phyloP scores from a whole-genome alignment of 2,329 filamentous ascomycete species.

The Albifimbria verrucaria region DNA sequence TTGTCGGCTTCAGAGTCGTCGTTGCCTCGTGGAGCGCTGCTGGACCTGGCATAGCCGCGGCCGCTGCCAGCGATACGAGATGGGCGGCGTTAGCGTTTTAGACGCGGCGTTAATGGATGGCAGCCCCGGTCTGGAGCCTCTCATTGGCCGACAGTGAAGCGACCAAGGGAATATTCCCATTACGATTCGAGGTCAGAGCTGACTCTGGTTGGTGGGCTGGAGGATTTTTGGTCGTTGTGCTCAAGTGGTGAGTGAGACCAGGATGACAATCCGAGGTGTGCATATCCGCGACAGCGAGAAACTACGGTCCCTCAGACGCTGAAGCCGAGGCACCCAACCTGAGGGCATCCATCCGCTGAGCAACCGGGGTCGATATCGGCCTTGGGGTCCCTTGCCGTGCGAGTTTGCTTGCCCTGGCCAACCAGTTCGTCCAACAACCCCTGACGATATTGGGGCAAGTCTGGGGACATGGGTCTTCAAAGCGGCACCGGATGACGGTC shows the following conservation, averaged over 20 bases:
- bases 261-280: neutral
- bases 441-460: neutral
- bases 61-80: constrained; percentile 23
- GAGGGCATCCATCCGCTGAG: neutral
- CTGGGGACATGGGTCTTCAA: neutral
- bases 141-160: neutral
- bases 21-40: neutral
- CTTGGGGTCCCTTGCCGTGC: no score
- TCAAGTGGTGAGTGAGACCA: neutral
- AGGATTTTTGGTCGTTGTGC: neutral
- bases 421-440: neutral
- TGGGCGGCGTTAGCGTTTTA: constrained; percentile 25
- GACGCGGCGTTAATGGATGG: constrained; percentile 27
- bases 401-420: no score
- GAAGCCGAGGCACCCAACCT: neutral
- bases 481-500: no score
- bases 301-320: neutral
- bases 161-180: neutral
- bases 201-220: neutral
- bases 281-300: neutral
- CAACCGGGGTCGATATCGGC: no score
- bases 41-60: constrained; percentile 18
- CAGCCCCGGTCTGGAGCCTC: neutral
- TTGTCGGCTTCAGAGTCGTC: no score
- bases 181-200: neutral